phyloP scores from a whole-genome alignment of 116 monocot genomes.

The Cymodocea nodosa region DNA sequence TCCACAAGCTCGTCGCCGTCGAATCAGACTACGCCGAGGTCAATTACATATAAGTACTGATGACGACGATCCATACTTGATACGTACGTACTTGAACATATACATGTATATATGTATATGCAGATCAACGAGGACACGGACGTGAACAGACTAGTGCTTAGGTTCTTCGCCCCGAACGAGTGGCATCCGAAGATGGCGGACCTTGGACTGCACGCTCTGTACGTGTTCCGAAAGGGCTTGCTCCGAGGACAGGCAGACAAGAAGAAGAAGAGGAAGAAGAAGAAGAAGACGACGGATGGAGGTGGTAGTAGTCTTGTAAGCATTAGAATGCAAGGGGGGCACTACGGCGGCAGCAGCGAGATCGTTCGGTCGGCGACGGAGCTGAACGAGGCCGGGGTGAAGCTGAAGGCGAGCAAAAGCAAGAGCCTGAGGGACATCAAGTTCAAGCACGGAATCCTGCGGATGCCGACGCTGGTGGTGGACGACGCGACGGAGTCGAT shows the following conservation, averaged over 20 bases:
- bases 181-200: slow-evolving; percentile 10
- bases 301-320: no score
- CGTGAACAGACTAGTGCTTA: slow-evolving; percentile 38
- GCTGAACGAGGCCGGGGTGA: slow-evolving; percentile 63
- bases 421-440: slow-evolving; percentile 47
- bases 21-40: slow-evolving; percentile 4
- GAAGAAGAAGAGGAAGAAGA: background rate
- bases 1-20: slow-evolving; percentile 37
- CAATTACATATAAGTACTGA: no score
- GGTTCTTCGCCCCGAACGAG: slow-evolving; percentile 21
- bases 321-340: no score
- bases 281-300: background rate
- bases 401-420: slow-evolving; percentile 29
- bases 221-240: slow-evolving; percentile 41
- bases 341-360: slow-evolving; percentile 2
- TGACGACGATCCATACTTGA: no score
- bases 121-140: slow-evolving; percentile 6
- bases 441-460: slow-evolving; percentile 53
- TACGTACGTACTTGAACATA: no score
- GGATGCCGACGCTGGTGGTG: slow-evolving; percentile 37
- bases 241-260: slow-evolving; percentile 13
- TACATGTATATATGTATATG: no score
- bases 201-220: slow-evolving; percentile 43
- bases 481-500: slow-evolving; percentile 48
- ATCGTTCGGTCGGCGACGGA: slow-evolving; percentile 47